Base-by-base conservation (phyloP, 225 moss, liverwort and hornwort genomes). In the Marchantia paleacea region DNA sequence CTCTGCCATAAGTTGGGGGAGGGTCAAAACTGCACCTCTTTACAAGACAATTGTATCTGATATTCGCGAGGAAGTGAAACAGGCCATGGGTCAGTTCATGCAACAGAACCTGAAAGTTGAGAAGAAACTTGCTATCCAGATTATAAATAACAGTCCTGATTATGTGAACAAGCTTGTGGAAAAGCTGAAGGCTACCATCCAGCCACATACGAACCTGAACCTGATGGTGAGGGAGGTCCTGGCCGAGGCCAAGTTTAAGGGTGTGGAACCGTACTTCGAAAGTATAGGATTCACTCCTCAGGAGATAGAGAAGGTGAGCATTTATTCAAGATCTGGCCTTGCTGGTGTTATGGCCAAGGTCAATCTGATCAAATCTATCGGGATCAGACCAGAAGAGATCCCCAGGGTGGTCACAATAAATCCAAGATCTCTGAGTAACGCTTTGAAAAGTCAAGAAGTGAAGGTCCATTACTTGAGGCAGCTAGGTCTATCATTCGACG, bases 181-280 rank as follows among this genome's bases (percentile, higher is more conserved):
- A 25, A 75, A 67, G 51, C 16, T 83, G 81, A 75, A 83, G 50
- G 3, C 53, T 50, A 24, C 83, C 14, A 7, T 19, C 28, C 26
- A 63, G 47, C 26, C 53, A 8, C 63, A 63, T 50, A 49, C 26
- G 26, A 28, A 31, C 66, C 50, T 87, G 65, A 74, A 80, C 22
- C 9, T 22, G 29, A 11, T 69, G n/a, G 84, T 84, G 15, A 82
- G 52, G 72, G 79, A 82, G 26, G n/a, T 76, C 0, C 28, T 84
- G 66, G 77, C 8, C 5, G 60, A 74, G 47, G 80, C 87, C 25
- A 82, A 80, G 58, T 81, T 80, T 68, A 84, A 82, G 72, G 87
- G 87, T 29, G 84, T 87, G 55, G 84, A 87, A 77, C 84, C 87
- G 39, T 78, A 81, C 30, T 76, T 87, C 31, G 87, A 87, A 66